Conservation (phyloP, 2,329 filamentous ascomycete species). For the Setomelanomma holmii region DNA sequence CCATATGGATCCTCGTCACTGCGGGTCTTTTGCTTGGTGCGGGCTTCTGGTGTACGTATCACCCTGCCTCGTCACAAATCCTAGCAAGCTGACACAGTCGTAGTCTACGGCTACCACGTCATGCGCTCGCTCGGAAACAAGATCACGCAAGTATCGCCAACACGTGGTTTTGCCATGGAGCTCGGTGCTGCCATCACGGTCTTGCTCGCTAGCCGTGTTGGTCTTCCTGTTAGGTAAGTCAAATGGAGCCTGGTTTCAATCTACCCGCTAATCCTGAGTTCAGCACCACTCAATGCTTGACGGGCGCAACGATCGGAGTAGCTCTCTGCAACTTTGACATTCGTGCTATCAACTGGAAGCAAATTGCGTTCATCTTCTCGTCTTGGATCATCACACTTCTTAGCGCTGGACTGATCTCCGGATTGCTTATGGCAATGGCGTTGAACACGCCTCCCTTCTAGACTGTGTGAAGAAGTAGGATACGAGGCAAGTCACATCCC, state of each 20-base stretch:
- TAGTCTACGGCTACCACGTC: conserved; percentile 50
- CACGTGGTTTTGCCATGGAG: conserved; percentile 71
- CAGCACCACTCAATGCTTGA: conserved; percentile 72
- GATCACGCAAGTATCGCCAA: conserved; percentile 71
- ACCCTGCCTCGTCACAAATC: conserved; percentile 52
- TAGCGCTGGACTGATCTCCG: conserved; percentile 45
- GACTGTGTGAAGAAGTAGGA: too few species aligned
- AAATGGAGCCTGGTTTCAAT: too few species aligned
- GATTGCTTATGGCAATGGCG: conserved; percentile 46
- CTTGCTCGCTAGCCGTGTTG: conserved; percentile 74
- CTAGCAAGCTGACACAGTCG: conserved; percentile 68
- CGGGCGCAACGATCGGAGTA: conserved; percentile 76
- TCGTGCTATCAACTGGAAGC: conserved; percentile 74
- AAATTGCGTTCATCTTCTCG: conserved; percentile 68
- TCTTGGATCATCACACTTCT: conserved; percentile 63
- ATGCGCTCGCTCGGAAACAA: conserved; percentile 71
- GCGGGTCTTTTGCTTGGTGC: conserved; percentile 63
- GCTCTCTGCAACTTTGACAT: conserved; percentile 74
- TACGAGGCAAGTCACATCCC: too few species aligned
- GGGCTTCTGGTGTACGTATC: conserved; percentile 57
- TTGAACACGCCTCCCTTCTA: conserved; percentile 47
- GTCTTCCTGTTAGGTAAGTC: conserved; percentile 64
- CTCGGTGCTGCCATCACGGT: conserved; percentile 78
- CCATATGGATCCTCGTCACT: conserved; percentile 75
- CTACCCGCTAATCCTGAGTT: too few species aligned